Conservation (phyloP, 1,139 yeast species). For the Yamadazyma oceani region DNA sequence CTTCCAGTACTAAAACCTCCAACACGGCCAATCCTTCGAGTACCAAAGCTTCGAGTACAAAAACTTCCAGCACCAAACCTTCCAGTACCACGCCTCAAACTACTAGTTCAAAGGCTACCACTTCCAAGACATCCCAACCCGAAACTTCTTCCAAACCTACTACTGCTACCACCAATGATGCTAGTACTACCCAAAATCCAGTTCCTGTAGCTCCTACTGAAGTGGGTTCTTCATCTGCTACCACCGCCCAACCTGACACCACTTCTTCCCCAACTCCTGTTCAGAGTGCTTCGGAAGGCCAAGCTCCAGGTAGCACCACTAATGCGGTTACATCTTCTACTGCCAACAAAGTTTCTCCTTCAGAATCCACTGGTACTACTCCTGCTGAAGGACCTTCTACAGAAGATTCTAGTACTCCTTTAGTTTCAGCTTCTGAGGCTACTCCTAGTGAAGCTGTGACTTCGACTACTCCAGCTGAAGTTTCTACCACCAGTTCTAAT, state of each 20-base stretch:
- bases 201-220: neutral
- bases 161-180: conserved; percentile 1
- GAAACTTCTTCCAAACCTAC: neutral
- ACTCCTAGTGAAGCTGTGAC: neutral
- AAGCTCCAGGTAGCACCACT: conserved; percentile 17
- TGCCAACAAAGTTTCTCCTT: too few relatives aligned
- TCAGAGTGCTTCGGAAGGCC: conserved; percentile 4
- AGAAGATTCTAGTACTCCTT: too few relatives aligned
- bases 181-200: conserved; percentile 1
- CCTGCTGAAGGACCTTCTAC: conserved; percentile 2
- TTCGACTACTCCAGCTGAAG: conserved; percentile 3
- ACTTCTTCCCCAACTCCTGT: conserved; percentile 4
- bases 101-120: neutral
- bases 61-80: too few relatives aligned
- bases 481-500: conserved; percentile 1
- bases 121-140: too few relatives aligned
- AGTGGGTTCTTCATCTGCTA: conserved; percentile 4
- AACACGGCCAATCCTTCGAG: too few relatives aligned
- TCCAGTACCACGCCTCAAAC: conserved; percentile 2
- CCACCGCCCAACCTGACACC: conserved; percentile 7
- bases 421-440: conserved; percentile 3
- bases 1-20: too few relatives aligned
- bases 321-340: conserved; percentile 3
- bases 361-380: too few relatives aligned
- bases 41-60: too few relatives aligned